Conservation (phyloP, 257 asterid species). For the Petunia secreta region DNA sequence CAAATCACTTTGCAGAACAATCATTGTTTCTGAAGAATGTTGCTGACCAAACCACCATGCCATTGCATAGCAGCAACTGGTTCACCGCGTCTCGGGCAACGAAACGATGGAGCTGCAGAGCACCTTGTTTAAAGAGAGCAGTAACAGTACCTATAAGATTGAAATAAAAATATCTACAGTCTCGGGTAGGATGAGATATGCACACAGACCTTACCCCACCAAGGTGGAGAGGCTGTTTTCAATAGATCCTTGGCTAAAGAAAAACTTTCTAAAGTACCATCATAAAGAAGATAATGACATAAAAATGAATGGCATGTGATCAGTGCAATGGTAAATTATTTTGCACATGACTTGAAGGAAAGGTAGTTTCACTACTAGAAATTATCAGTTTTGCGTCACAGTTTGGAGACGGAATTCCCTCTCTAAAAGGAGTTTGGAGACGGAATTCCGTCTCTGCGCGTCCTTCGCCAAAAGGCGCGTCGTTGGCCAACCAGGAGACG, state of each 20-base stretch:
- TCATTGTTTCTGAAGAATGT: constrained; percentile 41
- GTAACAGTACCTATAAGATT: constrained; percentile 76
- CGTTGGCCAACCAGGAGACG: too few species aligned
- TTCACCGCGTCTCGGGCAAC: constrained; percentile 83
- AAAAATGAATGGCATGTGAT: neutral
- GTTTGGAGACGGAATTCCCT: too few species aligned
- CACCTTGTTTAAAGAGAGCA: constrained; percentile 88
- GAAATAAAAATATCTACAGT: neutral
- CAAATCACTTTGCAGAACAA: constrained; percentile 28
- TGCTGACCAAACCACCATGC: constrained; percentile 47
- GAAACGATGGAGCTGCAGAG: constrained; percentile 70
- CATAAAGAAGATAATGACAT: neutral
- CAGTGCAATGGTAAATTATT: constrained; percentile 15
- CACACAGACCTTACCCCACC: too few species aligned
- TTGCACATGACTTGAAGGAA: neutral
- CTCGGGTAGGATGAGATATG: neutral
- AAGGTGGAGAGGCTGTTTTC: too few species aligned
- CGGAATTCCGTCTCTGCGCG: too few species aligned
- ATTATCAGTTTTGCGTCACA: too few species aligned
- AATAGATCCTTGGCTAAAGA: too few species aligned
- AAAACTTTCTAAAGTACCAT: too few species aligned
- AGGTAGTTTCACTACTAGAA: neutral
- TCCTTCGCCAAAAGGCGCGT: too few species aligned
- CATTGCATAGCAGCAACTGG: constrained; percentile 92
- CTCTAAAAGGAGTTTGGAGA: too few species aligned